Percentiles rank a stretch among this genome's conserved stretches.
These are phyloP conservation scores for Monosporascus sp. DNA, from an alignment of 2,329 filamentous ascomycete genomes.

Conservation along the genomic window DNA sequence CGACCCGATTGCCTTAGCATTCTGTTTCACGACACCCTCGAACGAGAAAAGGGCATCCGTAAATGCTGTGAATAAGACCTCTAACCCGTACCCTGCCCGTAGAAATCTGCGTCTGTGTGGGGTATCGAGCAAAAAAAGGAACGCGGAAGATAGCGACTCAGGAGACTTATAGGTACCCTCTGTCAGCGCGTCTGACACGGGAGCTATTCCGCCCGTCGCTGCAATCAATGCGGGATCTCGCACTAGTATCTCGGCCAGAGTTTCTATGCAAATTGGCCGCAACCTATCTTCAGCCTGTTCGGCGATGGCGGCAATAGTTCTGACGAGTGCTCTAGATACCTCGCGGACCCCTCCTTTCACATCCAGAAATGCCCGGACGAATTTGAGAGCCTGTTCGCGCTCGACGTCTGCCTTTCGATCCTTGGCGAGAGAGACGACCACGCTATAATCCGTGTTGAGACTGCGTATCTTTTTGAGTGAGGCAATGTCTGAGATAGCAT, in stretches of 20 bases:
- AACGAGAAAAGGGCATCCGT: constrained; percentile 70
- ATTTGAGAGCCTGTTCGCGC: constrained; percentile 93
- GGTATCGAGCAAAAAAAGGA: constrained; percentile 83
- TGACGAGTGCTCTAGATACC: constrained; percentile 78
- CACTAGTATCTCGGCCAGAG: constrained; percentile 84
- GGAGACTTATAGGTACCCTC: constrained; percentile 91
- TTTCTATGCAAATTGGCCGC: constrained; percentile 86
- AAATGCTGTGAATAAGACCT: constrained; percentile 85
- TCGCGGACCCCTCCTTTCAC: constrained; percentile 89
- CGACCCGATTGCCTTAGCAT: constrained; percentile 85
- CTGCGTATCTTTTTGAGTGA: constrained; percentile 84
- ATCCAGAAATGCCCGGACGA: constrained; percentile 89
- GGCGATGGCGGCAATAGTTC: constrained; percentile 86
- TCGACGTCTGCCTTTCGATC: constrained; percentile 97
- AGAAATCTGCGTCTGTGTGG: constrained; percentile 76
- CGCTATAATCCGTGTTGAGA: constrained; percentile 86
- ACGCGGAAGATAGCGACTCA: constrained; percentile 80
- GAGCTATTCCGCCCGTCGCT: constrained; percentile 75
- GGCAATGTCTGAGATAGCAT: constrained; percentile 86
- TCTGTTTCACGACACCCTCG: constrained; percentile 68
- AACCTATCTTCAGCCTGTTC: constrained; percentile 82
- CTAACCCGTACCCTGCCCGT: constrained; percentile 83
- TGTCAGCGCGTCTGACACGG: constrained; percentile 84
- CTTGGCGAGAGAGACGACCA: constrained; percentile 88
- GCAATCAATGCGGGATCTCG: constrained; percentile 78